Evolutionary conservation across 192 early-diverging fungal genomes (phyloP), one percentile per base, ranked within the genome.

Genomic region (Backusella liffmaniae): DNA sequence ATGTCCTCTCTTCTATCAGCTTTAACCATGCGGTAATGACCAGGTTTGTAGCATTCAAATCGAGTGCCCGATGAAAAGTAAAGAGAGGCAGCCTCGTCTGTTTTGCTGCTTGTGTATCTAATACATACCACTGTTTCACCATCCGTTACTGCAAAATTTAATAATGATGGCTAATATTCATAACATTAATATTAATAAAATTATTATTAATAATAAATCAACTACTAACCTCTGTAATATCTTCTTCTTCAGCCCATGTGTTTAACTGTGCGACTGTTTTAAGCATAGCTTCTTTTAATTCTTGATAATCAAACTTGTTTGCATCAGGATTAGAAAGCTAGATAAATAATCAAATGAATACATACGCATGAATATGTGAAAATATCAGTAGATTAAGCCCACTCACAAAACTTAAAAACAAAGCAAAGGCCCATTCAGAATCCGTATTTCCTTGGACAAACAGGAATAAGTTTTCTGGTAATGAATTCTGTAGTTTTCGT

Each of bases 121-220:
- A 91, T 90, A 87, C 93, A 94, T 9, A 94, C 90, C 0, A 94
- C 91, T 7, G 85, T 83, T 69, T 88, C 88, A 5, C 93, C 93
- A 76, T 93, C 91, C n/a, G 93, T 94, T 5, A 94, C 91, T 7
- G 93, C 93, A 85, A 94, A 92, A 74, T 94, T 94, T 78, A 94
- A 84, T 70, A 93, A 76, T 9, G 92, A 92, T 23, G 87, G 83
- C 83, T 92, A 82, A 29, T 67, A 51, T 16, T 41, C 15, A n/a
- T 46, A n/a, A 53, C 18, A 71, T 66, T 36, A 62, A 62, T 29
- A 62, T 59, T 10, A 23, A 26, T 59, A 10, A 21, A 21, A 53
- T 0, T 21, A 53, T 21, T 13, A 53, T 21, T 10, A 59, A 59
- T 59, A 16, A 26, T 59, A 26, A 23, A 26, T 59, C 2, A 59